Percentiles rank a stretch among this genome's conserved stretches.
Conservation (phyloP, 2,329 filamentous ascomycete species). For the Simplicillium sp. region DNA sequence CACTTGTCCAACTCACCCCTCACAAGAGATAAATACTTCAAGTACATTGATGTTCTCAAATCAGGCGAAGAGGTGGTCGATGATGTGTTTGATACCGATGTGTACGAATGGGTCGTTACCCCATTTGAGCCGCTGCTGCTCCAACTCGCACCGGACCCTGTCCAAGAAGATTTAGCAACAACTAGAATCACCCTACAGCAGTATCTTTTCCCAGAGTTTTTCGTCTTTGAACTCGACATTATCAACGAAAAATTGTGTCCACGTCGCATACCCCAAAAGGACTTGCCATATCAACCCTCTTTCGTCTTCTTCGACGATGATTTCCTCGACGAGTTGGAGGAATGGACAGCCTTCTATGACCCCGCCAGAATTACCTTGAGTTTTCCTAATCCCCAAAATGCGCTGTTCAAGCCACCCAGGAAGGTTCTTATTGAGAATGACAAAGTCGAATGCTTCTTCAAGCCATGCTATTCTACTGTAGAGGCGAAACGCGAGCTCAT, state of each 20-base stretch:
- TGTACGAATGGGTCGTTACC: conserved; percentile 10
- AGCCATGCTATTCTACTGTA: conserved; percentile 8
- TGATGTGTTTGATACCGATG: conserved; percentile 10
- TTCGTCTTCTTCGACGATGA: conserved; percentile 8
- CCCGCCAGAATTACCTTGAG: conserved; percentile 9
- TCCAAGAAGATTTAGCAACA: no score
- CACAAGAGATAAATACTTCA: conserved; percentile 7
- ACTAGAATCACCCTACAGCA: conserved; percentile 9
- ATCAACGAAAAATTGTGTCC: conserved; percentile 8
- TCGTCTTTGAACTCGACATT: conserved; percentile 10
- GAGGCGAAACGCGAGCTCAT: conserved; percentile 8
- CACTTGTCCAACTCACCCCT: conserved; percentile 9
- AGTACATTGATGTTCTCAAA: conserved; percentile 9
- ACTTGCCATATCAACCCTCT: conserved; percentile 6
- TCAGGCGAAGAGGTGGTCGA: conserved; percentile 9
- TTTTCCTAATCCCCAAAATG: conserved; percentile 10
- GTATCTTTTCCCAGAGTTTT: conserved; percentile 10
- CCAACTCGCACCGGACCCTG: conserved; percentile 11
- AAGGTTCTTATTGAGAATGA: conserved; percentile 12
- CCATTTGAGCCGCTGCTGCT: conserved; percentile 11
- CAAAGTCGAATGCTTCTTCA: conserved; percentile 12
- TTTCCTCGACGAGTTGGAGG: conserved; percentile 12
- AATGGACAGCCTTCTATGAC: conserved; percentile 13
- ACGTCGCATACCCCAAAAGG: not conserved
- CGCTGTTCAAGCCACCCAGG: conserved; percentile 11